Percentiles rank a stretch among this genome's conserved stretches.
Evolutionary conservation across 768 basidiomycete species (phyloP).

Genomic region (Myochromella boudieri): DNA sequence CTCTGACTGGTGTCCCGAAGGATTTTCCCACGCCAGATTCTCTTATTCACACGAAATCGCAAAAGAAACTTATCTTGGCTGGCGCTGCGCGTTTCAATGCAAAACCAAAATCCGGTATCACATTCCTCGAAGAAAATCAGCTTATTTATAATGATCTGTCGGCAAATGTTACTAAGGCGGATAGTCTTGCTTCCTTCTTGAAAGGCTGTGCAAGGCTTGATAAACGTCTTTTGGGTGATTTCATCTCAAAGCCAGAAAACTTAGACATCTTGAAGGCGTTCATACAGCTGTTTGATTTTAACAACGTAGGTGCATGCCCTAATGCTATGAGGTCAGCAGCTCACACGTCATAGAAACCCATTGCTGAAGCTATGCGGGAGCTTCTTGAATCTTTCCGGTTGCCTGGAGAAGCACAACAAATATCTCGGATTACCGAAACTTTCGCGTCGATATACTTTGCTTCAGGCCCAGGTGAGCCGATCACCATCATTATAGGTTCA

Average conservation of each 20-base stretch:
- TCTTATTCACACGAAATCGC: conserved; percentile 70
- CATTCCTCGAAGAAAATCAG: conserved; percentile 92
- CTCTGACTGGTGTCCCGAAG: conserved; percentile 31
- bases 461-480: conserved; percentile 65
- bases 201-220: conserved; percentile 84
- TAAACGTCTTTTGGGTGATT: conserved; percentile 93
- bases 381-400: conserved; percentile 90
- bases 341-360: conserved; percentile 64
- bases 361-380: conserved; percentile 96
- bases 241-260: conserved; percentile 86
- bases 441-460: conserved; percentile 93
- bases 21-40: conserved; percentile 53
- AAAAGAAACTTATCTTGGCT: conserved; percentile 81
- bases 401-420: conserved; percentile 95
- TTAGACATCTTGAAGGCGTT: conserved; percentile 83
- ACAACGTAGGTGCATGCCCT: conserved; percentile 57
- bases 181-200: conserved; percentile 81
- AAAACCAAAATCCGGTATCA: conserved; percentile 88
- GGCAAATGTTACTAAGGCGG: conserved; percentile 51
- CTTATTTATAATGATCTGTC: conserved; percentile 75
- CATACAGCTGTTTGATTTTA: conserved; percentile 87
- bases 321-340: neutral
- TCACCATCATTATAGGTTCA: neutral
- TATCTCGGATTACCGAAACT: conserved; percentile 88
- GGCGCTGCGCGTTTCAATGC: conserved; percentile 88